These are phyloP conservation scores for Stipa capillata DNA, from an alignment of 176 grass and related monocot genomes.

Conservation along the genomic window DNA sequence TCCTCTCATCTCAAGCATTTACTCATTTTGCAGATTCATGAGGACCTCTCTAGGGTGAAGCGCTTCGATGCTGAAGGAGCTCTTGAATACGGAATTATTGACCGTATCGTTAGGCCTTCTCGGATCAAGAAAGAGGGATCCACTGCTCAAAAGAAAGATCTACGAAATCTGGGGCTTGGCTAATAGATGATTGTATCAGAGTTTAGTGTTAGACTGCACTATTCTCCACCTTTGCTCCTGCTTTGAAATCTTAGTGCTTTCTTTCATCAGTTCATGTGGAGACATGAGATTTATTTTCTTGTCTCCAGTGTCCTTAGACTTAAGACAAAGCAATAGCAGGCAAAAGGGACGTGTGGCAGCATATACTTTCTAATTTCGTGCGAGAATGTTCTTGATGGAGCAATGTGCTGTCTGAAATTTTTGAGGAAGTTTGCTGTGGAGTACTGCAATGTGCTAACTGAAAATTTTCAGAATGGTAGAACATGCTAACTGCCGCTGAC, in stretches of 20 bases:
- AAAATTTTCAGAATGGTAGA: too few species aligned
- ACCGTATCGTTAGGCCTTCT: conserved; percentile 51
- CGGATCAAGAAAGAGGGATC: conserved; percentile 40
- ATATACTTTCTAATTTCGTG: too few species aligned
- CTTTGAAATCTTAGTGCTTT: background rate
- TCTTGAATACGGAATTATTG: conserved; percentile 78
- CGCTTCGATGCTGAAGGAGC: conserved; percentile 67
- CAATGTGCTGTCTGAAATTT: too few species aligned
- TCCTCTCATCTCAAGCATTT: background rate
- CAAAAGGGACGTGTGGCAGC: background rate
- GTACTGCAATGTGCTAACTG: too few species aligned
- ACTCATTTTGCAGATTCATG: conserved; percentile 27
- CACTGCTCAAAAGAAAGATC: conserved; percentile 24
- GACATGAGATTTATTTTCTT: background rate
- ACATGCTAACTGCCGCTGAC: too few species aligned
- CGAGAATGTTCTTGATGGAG: too few species aligned
- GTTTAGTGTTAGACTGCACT: background rate
- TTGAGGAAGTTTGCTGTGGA: too few species aligned
- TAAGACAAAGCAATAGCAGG: background rate
- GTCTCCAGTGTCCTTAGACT: background rate
- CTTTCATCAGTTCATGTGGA: background rate
- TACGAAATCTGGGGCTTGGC: conserved; percentile 40
- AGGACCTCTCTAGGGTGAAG: conserved; percentile 14
- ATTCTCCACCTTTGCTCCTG: background rate
- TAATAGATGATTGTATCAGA: conserved; percentile 6